Evolutionary conservation across 2,329 filamentous ascomycete genomes (phyloP), one percentile per base, ranked within the genome.

Genomic region (Colletotrichum orchidophilum): DNA sequence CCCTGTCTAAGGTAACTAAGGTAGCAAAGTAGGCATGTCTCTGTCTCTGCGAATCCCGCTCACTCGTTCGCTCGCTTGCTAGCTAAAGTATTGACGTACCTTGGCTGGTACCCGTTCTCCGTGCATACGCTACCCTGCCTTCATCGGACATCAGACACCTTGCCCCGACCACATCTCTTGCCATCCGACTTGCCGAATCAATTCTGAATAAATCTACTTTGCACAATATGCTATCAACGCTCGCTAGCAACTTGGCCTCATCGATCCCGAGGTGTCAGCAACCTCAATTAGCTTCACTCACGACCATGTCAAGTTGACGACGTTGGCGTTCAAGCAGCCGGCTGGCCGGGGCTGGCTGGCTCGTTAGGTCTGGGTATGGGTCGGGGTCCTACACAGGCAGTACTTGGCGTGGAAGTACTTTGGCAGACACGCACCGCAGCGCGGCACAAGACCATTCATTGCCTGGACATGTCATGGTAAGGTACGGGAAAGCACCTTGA

Each of bases 271-370:
- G n/a, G 55, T 61, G 50, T 57, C 50, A 62, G 57, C 39, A 33
- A 29, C 27, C 29, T 53, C 55, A 70, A 62, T 67, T 66, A 61
- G 66, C 55, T 70, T 61, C 55, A 35, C 57, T 57, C 63, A 50
- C 24, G 33, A 52, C 18, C 35, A n/a, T 9, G 18, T 58, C 63
- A 63, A 46, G 64, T 59, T 68, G 52, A 68, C 57, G 58, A 71
- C 65, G 64, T 68, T 68, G 68, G 46, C 63, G 58, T 71, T 63
- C 68, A 68, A 68, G 68, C 63, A 68, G 64, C 58, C 52, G 58
- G 68, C 63, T 63, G 57, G 68, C 68, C 46, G 63, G 64, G 68
- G 58, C 68, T 71, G 64, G 68, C 68, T 71, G 63, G 27, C 39
- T 61, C 46, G 39, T 61, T 61, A 39, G 39, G 58, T 33, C 58